phyloP scores from a whole-genome alignment of 2,329 filamentous ascomycete genomes.

The Cordyceps cicadae region DNA sequence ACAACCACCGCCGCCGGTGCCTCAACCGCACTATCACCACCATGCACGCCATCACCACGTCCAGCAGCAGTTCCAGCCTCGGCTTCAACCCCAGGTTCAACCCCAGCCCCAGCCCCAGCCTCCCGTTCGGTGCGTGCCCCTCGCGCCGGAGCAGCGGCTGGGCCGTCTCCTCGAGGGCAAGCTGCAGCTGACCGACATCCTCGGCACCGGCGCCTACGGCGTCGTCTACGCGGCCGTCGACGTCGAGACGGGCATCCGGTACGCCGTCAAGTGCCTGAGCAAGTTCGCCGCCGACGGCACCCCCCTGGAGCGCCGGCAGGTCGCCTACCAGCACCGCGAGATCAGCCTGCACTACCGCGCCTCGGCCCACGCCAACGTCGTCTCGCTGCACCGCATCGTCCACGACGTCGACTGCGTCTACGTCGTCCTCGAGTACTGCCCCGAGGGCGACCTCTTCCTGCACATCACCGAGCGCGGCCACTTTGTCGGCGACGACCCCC shows the following conservation, averaged over 20 bases:
- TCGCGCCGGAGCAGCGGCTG: conserved; percentile 74
- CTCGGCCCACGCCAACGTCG: conserved; percentile 84
- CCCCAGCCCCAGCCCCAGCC: too few species aligned
- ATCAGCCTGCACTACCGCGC: conserved; percentile 86
- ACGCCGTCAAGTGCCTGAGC: conserved; percentile 95
- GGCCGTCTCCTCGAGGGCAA: conserved; percentile 75
- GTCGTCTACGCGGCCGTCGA: conserved; percentile 89
- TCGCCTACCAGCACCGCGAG: conserved; percentile 85
- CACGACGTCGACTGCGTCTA: conserved; percentile 88
- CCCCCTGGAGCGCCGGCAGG: conserved; percentile 73
- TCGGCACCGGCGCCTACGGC: conserved; percentile 92
- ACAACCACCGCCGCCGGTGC: conserved; percentile 28
- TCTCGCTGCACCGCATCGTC: conserved; percentile 89
- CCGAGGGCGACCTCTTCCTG: conserved; percentile 91
- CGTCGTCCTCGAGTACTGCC: conserved; percentile 94
- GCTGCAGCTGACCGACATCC: conserved; percentile 73
- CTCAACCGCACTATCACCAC: conserved; percentile 32
- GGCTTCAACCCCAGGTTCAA: conserved; percentile 12
- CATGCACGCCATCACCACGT: conserved; percentile 33
- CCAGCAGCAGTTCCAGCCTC: conserved; percentile 12
- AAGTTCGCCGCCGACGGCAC: conserved; percentile 68
- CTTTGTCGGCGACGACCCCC: conserved; percentile 84
- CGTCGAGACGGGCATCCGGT: conserved; percentile 69
- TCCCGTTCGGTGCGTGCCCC: conserved; percentile 41
- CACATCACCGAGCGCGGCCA: conserved; percentile 94